Percentiles rank a stretch among this genome's conserved stretches.
Conservation (phyloP, 192 early-diverging fungal species). For the Coemansia sp. region DNA sequence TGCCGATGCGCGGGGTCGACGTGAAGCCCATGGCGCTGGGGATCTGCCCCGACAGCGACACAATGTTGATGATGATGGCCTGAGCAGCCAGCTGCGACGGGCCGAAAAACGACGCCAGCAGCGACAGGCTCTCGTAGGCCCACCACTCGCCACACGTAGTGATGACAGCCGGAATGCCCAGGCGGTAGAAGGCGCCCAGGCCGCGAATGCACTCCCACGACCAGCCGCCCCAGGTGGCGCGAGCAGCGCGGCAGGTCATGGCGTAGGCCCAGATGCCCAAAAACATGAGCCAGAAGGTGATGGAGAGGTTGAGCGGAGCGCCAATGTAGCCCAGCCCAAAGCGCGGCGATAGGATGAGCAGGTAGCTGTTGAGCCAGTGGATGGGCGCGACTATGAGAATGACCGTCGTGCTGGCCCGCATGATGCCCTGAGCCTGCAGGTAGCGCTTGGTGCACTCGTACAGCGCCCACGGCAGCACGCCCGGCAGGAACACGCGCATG, state of each 20-base stretch:
- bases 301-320: slow-evolving; percentile 73
- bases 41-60: slow-evolving; percentile 52
- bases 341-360: slow-evolving; percentile 69
- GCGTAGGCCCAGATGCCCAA: slow-evolving; percentile 62
- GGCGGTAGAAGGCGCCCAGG: slow-evolving; percentile 54
- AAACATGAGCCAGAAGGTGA: slow-evolving; percentile 77
- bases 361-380: slow-evolving; percentile 73
- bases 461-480: slow-evolving; percentile 71
- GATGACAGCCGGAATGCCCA: slow-evolving; percentile 70
- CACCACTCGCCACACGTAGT: slow-evolving; percentile 74
- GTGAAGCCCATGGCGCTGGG: slow-evolving; percentile 57
- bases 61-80: slow-evolving; percentile 57
- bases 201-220: slow-evolving; percentile 36
- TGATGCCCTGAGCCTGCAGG: slow-evolving; percentile 89
- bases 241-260: slow-evolving; percentile 52
- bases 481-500: slow-evolving; percentile 63
- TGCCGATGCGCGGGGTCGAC: slow-evolving; percentile 55
- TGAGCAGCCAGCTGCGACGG: slow-evolving; percentile 58
- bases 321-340: slow-evolving; percentile 76
- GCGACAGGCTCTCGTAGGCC: slow-evolving; percentile 48
- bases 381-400: slow-evolving; percentile 67
- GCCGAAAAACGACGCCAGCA: slow-evolving; percentile 58
- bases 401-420: slow-evolving; percentile 78
- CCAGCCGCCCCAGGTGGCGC: slow-evolving; percentile 70
- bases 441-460: slow-evolving; percentile 85